Conservation (phyloP, 352 stramenopile genomes). For the Globisporangium camurandrum region DNA sequence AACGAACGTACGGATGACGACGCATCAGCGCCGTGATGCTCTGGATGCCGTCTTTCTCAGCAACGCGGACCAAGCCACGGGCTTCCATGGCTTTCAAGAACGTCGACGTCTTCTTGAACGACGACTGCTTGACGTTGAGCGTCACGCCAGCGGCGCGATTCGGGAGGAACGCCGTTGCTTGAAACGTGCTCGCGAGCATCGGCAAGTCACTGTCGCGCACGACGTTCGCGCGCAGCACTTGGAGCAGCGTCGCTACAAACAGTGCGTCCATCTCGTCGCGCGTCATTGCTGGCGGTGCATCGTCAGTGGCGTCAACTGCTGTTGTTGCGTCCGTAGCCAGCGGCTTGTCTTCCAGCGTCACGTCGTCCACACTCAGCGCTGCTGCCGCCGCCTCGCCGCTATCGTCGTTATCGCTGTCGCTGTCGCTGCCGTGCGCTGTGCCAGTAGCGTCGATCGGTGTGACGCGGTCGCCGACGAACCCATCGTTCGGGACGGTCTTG, state of each 20-base stretch:
- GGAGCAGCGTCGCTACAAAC: constrained; percentile 53
- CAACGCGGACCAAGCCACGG: constrained; percentile 41
- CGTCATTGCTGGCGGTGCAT: constrained; percentile 17
- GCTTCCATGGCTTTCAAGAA: constrained; percentile 64
- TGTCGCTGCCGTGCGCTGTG: constrained; percentile 5
- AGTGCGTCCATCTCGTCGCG: constrained; percentile 71
- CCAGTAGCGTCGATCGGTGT: constrained; percentile 14
- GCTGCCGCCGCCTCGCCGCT: constrained; percentile 1
- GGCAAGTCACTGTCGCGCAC: constrained; percentile 74
- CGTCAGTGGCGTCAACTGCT: constrained; percentile 9
- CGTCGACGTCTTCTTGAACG: constrained; percentile 75
- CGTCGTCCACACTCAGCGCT: constrained; percentile 8
- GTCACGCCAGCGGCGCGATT: constrained; percentile 39
- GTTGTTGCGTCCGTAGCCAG: not conserved
- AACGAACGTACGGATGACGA: constrained; percentile 56
- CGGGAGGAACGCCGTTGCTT: constrained; percentile 56
- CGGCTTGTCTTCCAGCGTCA: constrained; percentile 38
- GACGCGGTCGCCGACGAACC: constrained; percentile 41
- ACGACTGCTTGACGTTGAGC: constrained; percentile 71
- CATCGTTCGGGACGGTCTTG: constrained; percentile 54
- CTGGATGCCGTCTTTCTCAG: constrained; percentile 73
- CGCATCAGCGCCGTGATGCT: constrained; percentile 56
- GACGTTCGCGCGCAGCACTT: constrained; percentile 38
- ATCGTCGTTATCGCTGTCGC: constrained; percentile 6
- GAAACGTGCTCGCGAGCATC: constrained; percentile 74